Base-by-base conservation (phyloP, 306 rosid species). In the Sechiopsis laciniata region DNA sequence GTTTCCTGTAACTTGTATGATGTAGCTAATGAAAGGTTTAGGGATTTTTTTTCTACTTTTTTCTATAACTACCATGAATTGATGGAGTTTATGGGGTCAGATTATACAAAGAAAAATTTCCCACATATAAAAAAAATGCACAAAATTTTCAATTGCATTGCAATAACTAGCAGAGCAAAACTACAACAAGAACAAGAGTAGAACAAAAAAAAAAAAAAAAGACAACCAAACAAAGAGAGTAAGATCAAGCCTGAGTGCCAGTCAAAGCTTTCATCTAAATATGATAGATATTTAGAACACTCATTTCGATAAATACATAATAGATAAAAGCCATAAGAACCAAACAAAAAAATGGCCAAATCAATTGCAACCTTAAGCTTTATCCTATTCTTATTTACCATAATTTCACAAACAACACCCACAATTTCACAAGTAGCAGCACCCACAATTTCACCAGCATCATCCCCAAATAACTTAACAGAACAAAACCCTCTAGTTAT, bases 231-330 rank as follows among this genome's bases (percentile, higher is more conserved):
- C 8, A 68, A 50, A 68, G 55, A 48, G 55, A 53, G 62, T 37
- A 6, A 37, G 59, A 48, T 90, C 86, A 94, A 77, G 97, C 99
- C 86, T 94, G 97, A 13, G 88, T 91, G 59, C 99, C 99, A 20
- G 91, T 70, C 80, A 94, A 74, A 40, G 97, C 85, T 82, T 94
- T 94, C 99, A 94, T 83, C 92, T 91, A 97, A 70, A 94, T 88
- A 68, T 81, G 89, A 71, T 75, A n/a, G n/a, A n/a, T n/a, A n/a
- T n/a, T n/a, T n/a, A n/a, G n/a, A n/a, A n/a, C n/a, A n/a, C n/a
- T n/a, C n/a, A n/a, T n/a, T n/a, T n/a, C n/a, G n/a, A n/a, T n/a
- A n/a, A n/a, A n/a, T n/a, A n/a, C n/a, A n/a, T n/a, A n/a, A n/a
- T n/a, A n/a, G n/a, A n/a, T n/a, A n/a, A n/a, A n/a, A n/a, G n/a